phyloP scores from a whole-genome alignment of 345 rosid species.

The Erodium maritimum region DNA sequence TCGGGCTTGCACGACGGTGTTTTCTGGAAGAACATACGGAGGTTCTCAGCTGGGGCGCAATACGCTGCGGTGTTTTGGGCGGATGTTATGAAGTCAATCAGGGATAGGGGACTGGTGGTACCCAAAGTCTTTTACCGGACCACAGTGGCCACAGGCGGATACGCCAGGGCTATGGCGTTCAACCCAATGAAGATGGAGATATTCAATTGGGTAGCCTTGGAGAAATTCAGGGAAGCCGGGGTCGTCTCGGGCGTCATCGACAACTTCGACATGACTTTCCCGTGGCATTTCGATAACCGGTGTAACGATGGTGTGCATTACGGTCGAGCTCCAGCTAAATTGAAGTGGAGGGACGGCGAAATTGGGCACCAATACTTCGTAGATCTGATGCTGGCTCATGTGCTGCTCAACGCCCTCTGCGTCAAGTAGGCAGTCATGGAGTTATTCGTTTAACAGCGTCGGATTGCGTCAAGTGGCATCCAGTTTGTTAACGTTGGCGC shows the following conservation, averaged over 20 bases:
- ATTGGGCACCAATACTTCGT: conserved; percentile 96
- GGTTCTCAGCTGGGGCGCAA: conserved; percentile 46
- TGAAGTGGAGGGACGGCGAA: conserved; percentile 84
- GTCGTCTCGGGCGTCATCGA: conserved; percentile 62
- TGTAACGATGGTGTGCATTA: conserved; percentile 93
- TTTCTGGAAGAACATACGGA: conserved; percentile 41
- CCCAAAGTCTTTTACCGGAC: conserved; percentile 61
- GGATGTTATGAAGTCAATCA: conserved; percentile 46
- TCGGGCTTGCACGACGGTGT: conserved; percentile 90
- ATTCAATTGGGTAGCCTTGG: conserved; percentile 56
- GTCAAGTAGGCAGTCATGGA: too few species aligned
- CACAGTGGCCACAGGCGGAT: conserved; percentile 80
- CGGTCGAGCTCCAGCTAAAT: conserved; percentile 74
- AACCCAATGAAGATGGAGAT: conserved; percentile 91
- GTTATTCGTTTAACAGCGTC: too few species aligned
- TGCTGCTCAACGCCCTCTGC: conserved; percentile 67
- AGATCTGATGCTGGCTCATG: conserved; percentile 86
- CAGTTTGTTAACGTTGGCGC: not conserved
- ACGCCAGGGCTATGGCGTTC: conserved; percentile 57
- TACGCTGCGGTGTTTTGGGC: conserved; percentile 70
- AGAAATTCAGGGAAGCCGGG: conserved; percentile 54
- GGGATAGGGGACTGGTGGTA: conserved; percentile 42
- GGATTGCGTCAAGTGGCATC: conserved; percentile 16
- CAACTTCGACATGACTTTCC: conserved; percentile 80
- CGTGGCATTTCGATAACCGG: conserved; percentile 89